Percentiles rank a stretch among this genome's conserved stretches.
Conservation (phyloP, 345 rosid genomes). For the Passiflora organensis region DNA sequence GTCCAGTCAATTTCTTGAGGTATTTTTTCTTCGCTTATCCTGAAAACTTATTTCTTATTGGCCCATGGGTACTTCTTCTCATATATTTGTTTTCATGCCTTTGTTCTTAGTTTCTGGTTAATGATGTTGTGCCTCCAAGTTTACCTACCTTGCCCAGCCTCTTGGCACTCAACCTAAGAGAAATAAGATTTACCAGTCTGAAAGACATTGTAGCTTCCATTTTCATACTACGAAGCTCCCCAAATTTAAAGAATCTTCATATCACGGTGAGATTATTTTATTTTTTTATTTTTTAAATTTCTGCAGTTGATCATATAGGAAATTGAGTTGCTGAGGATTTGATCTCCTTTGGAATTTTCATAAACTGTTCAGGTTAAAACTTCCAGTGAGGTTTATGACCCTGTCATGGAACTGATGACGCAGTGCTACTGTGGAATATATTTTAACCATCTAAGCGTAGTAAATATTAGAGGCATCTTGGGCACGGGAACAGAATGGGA, state of each 20-base stretch:
- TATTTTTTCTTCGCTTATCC: neutral
- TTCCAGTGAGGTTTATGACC: neutral
- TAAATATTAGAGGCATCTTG: conserved; percentile 22
- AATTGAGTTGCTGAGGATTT: neutral
- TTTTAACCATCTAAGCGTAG: conserved; percentile 18
- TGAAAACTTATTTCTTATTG: neutral
- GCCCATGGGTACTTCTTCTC: neutral
- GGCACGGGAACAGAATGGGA: conserved; percentile 21
- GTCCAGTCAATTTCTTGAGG: conserved; percentile 29
- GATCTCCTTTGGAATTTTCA: neutral
- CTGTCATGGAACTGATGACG: conserved; percentile 16
- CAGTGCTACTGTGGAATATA: conserved; percentile 6
- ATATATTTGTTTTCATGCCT: neutral
- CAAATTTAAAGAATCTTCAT: conserved; percentile 22
- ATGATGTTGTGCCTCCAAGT: conserved; percentile 16
- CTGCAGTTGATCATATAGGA: neutral
- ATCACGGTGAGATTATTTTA: conserved; percentile 19
- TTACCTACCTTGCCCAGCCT: conserved; percentile 14
- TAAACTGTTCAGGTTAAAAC: conserved; percentile 3
- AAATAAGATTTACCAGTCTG: conserved; percentile 11
- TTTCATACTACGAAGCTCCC: conserved; percentile 24
- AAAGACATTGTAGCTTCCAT: conserved; percentile 14
- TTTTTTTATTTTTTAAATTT: neutral
- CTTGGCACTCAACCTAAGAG: conserved; percentile 16
- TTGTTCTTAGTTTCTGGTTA: conserved; percentile 20